Evolutionary conservation across 371 early-diverging fungal genomes (phyloP), one percentile per base, ranked within the genome.

Genomic region (Nosema granulosis): DNA sequence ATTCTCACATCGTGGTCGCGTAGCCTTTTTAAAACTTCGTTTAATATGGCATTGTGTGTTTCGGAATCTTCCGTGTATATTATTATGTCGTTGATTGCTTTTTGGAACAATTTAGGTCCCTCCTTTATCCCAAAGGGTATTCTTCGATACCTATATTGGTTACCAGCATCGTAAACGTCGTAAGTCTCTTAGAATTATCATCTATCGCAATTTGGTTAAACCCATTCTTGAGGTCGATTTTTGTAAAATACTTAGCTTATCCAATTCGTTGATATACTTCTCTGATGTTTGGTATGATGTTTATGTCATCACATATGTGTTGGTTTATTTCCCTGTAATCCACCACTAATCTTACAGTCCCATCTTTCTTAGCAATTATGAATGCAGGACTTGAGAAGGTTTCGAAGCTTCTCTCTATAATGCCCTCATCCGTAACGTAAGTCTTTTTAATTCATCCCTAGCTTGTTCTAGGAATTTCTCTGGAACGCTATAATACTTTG

Each of bases 301-400:
- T 57, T 1, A 31, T 9, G 20, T 56, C 51, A 49, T 63, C 67
- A 20, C 1, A 54, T n/a, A 57, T 32, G 38, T 9, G n/a, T 43
- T 68, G 37, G 50, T 75, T 68, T 20, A 75, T 11, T 49, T 57
- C 18, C 18, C 51, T 37, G 28, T 68, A 76, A 70, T 76, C 66
- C 37, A 76, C 77, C n/a, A 70, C 71, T 49, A 62, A 51, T 70
- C 63, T 58, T 43, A 68, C 11, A 1, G 24, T 24, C 26, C 29
- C n/a, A 34, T 68, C 58, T 20, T 69, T 70, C 28, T 76, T 76
- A 24, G 26, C 26, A 13, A 62, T 76, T 1, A 70, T 29, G 43
- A 76, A 76, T 24, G 77, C 77, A 6, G 71, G 62, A 24, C 56
- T 54, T 4, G 22, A 1, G 32, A 12, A 50, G 16, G 29, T 1